Base-by-base conservation (phyloP, 2,329 filamentous ascomycete species). In the Paecilomyces formosus region DNA sequence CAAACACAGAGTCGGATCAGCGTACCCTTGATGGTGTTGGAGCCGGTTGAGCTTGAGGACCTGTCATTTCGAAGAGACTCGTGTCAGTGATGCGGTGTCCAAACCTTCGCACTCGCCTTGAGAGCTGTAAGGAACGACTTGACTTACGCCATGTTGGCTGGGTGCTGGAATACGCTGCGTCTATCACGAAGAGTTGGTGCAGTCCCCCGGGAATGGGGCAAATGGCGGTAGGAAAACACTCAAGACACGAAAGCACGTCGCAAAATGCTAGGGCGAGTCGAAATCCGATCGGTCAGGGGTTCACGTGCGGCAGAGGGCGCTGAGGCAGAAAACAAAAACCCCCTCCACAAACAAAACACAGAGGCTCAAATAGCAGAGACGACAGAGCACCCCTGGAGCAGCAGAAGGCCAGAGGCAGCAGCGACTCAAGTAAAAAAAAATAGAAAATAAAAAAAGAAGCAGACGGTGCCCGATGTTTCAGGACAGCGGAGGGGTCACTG, bases 11-110 rank as follows among this genome's bases (percentile, higher is more conserved):
- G 39, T 2, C 39, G 53, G n/a, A 55, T 56, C 57, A 58, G 65
- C 70, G 71, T 76, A 83, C 81, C 80, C 75, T 79, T 81, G 64
- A 81, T 82, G 69, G 79, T 80, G 73, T 81, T 81, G 64, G 71
- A 70, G 61, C 63, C 65, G 58, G 62, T 67, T 35, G 68, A 65
- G 61, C 64, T 64, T 59, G 68, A 66, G 58, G 68, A 70, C 64
- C 68, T 71, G 61, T 64, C 55, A 31, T 21, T 53, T 26, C 50
- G 49, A 35, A 54, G 35, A 31, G 5, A 6, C n/a, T 24, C 56
- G 59, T 50, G 58, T 70, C 55, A 61, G 45, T 55, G 39, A 64
- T 61, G n/a, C 35, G 7, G 18, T 18, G n/a, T 13, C 35, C 30
- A 31, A 58, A 62, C 54, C 50, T 57, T 60, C 52, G 58, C 18